A percentile compares a stretch with the other conserved stretches of the same genome.
Evolutionary conservation across 345 rosid genomes (phyloP).

Genomic region (Angophora floribunda): DNA sequence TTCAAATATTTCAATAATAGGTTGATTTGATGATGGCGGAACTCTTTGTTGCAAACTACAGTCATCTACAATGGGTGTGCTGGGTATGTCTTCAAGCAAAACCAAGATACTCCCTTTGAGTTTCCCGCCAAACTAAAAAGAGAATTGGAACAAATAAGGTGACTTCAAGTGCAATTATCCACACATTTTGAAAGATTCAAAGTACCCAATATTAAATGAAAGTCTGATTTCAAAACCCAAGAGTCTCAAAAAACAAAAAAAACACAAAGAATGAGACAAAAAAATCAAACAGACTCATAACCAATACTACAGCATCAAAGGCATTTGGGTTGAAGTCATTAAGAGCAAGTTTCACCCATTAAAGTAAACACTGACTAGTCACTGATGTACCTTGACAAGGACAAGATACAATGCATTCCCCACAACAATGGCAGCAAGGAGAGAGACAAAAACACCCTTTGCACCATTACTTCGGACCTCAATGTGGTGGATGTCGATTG

Average conservation of each 20-base stretch:
- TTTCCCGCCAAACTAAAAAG: background rate
- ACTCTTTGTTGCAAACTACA: background rate
- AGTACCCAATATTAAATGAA: background rate
- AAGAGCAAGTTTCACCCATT: background rate
- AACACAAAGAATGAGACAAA: background rate
- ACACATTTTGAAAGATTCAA: background rate
- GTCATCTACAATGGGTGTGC: background rate
- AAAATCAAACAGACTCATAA: background rate
- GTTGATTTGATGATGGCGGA: background rate
- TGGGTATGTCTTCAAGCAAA: background rate
- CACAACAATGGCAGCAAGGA: conserved; percentile 20
- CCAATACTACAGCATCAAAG: background rate
- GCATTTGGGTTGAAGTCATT: background rate
- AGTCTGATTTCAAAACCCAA: background rate
- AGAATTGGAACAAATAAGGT: background rate
- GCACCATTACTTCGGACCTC: conserved; percentile 26
- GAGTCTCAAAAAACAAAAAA: background rate
- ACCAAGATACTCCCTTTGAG: background rate
- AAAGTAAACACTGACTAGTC: background rate
- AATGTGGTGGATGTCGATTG: conserved; percentile 52
- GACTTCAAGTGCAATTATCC: background rate
- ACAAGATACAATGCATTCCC: conserved; percentile 20
- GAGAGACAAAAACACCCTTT: conserved; percentile 13
- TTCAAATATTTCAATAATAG: background rate
- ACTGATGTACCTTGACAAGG: conserved; percentile 34